Evolutionary conservation across 768 basidiomycete species (phyloP).

Genomic region (Coprinellus micaceus): DNA sequence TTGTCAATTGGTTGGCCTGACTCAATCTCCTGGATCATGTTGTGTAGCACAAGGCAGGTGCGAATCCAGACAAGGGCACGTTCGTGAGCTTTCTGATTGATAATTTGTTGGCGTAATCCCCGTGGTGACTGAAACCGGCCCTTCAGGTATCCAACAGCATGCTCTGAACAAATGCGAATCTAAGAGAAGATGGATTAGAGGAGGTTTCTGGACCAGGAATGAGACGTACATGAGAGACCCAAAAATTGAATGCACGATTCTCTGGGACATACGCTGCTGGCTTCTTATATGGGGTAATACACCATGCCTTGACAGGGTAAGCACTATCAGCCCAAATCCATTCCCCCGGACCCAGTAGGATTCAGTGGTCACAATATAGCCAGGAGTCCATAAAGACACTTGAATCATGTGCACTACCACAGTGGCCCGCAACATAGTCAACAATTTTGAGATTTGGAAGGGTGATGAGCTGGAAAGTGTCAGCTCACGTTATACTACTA

Average conservation of each 20-base stretch:
- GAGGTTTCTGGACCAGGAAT: not conserved
- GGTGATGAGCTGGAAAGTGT: constrained; percentile 5
- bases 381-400: constrained; percentile 14
- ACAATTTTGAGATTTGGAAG: constrained; percentile 9
- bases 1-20: not conserved
- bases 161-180: constrained; percentile 34
- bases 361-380: constrained; percentile 10
- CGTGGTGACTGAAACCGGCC: constrained; percentile 35
- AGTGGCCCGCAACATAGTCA: constrained; percentile 9
- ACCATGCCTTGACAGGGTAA: constrained; percentile 22
- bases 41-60: constrained; percentile 1
- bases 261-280: constrained; percentile 18
- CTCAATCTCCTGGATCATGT: constrained; percentile 2
- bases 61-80: not conserved
- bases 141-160: constrained; percentile 38
- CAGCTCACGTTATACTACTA: not conserved
- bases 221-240: constrained; percentile 17
- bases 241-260: constrained; percentile 24
- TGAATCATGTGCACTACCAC: constrained; percentile 9
- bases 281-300: constrained; percentile 28
- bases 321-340: constrained; percentile 29
- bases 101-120: constrained; percentile 19
- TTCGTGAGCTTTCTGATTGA: not conserved
- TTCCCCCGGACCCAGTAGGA: constrained; percentile 14
- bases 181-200: not conserved